Percentiles rank a stretch among this genome's conserved stretches.
Evolutionary conservation across 345 rosid species (phyloP).

Genomic region (Boechera retrofracta): DNA sequence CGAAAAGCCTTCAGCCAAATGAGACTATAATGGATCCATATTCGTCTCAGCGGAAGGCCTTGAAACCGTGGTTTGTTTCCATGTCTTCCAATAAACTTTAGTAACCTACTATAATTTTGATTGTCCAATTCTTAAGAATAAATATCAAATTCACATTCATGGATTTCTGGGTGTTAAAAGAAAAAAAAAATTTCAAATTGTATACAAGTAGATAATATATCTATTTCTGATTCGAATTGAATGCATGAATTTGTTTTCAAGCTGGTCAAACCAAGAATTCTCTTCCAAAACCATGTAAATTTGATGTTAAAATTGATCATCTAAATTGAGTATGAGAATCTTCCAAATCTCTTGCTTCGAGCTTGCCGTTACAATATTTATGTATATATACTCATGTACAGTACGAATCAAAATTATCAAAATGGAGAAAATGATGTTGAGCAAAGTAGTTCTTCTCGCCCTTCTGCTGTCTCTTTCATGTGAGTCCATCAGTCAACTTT

Average conservation of each 20-base stretch:
- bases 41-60: too few species aligned
- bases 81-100: not conserved
- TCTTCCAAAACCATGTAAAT: not conserved
- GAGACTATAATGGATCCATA: too few species aligned
- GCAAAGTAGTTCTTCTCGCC: slow-evolving; percentile 1
- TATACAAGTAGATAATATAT: not conserved
- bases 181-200: not conserved
- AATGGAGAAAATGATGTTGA: slow-evolving; percentile 2
- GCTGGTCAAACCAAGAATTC: not conserved
- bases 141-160: not conserved
- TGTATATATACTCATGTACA: not conserved
- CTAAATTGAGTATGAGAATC: not conserved
- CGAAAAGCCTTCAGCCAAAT: too few species aligned
- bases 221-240: not conserved
- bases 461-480: slow-evolving; percentile 19
- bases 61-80: not conserved
- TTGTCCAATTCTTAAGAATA: not conserved
- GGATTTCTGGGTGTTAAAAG: too few species aligned
- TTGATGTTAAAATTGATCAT: not conserved
- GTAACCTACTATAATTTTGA: not conserved
- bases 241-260: not conserved
- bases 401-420: not conserved
- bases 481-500: not conserved
- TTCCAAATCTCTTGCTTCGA: not conserved
- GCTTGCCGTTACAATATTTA: not conserved